phyloP scores from a whole-genome alignment of 108 stramenopile genomes.

The Cyclotella baltica region DNA sequence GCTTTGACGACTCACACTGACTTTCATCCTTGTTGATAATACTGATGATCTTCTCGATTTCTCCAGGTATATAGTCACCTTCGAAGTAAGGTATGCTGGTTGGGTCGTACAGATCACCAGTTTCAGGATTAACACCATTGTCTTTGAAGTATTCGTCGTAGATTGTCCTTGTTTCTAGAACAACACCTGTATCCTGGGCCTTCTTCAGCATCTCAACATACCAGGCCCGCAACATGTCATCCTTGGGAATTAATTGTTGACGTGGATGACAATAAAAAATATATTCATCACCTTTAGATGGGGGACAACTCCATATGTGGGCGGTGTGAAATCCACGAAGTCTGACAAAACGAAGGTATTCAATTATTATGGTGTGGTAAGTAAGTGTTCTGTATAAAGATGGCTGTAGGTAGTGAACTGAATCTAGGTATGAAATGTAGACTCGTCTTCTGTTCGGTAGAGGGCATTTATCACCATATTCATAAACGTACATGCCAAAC shows the following conservation, averaged over 20 bases:
- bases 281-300: slow-evolving; percentile 95
- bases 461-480: slow-evolving; percentile 94
- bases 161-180: slow-evolving; percentile 74
- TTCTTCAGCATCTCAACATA: slow-evolving; percentile 88
- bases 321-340: slow-evolving; percentile 96
- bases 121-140: slow-evolving; percentile 45
- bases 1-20: slow-evolving; percentile 37
- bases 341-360: slow-evolving; percentile 94
- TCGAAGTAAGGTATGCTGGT: slow-evolving; percentile 91
- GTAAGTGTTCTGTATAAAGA: slow-evolving; percentile 77
- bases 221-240: slow-evolving; percentile 92
- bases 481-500: slow-evolving; percentile 98
- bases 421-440: slow-evolving; percentile 96
- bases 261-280: slow-evolving; percentile 92
- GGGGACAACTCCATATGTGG: slow-evolving; percentile 98
- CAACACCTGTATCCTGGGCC: slow-evolving; percentile 80
- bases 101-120: slow-evolving; percentile 51
- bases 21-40: slow-evolving; percentile 55
- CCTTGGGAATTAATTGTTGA: slow-evolving; percentile 81
- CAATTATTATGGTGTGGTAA: slow-evolving; percentile 91
- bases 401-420: slow-evolving; percentile 94
- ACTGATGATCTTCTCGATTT: slow-evolving; percentile 92
- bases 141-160: slow-evolving; percentile 89
- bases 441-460: slow-evolving; percentile 92
- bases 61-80: slow-evolving; percentile 96